Conservation (phyloP, 306 rosid species). For the Acmispon strigosus region DNA sequence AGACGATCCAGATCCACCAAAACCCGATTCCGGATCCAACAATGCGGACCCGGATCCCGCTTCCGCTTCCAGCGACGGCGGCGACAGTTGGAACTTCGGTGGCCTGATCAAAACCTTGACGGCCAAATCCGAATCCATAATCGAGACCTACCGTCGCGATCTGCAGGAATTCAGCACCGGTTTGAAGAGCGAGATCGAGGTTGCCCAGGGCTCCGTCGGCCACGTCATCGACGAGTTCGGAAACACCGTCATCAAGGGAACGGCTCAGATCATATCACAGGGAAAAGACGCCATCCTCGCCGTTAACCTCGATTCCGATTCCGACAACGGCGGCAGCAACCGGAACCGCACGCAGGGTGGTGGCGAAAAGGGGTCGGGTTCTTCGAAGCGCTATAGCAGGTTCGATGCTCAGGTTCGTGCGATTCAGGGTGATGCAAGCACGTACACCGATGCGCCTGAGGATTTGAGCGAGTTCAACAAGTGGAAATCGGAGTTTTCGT, state of each 20-base stretch:
- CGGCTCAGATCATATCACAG: conserved; percentile 73
- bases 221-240: conserved; percentile 64
- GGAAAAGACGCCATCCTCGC: conserved; percentile 64
- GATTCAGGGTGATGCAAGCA: conserved; percentile 55
- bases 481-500: conserved; percentile 51
- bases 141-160: conserved; percentile 92
- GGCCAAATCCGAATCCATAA: conserved; percentile 65
- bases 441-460: conserved; percentile 64
- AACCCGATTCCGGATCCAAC: conserved; percentile 6
- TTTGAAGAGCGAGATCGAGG: conserved; percentile 73
- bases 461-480: conserved; percentile 49
- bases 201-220: conserved; percentile 80
- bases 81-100: conserved; percentile 64
- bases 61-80: conserved; percentile 22
- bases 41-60: conserved; percentile 29
- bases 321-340: conserved; percentile 20
- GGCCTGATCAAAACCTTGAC: conserved; percentile 63
- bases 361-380: conserved; percentile 31
- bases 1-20: conserved; percentile 41
- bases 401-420: conserved; percentile 65
- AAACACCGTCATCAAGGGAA: conserved; percentile 65
- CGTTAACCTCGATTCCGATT: conserved; percentile 52
- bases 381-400: conserved; percentile 58
- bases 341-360: too few relatives aligned
- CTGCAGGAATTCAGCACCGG: conserved; percentile 71